phyloP scores from a whole-genome alignment of 2,329 filamentous ascomycete species.

The Hypoxylon sp. region DNA sequence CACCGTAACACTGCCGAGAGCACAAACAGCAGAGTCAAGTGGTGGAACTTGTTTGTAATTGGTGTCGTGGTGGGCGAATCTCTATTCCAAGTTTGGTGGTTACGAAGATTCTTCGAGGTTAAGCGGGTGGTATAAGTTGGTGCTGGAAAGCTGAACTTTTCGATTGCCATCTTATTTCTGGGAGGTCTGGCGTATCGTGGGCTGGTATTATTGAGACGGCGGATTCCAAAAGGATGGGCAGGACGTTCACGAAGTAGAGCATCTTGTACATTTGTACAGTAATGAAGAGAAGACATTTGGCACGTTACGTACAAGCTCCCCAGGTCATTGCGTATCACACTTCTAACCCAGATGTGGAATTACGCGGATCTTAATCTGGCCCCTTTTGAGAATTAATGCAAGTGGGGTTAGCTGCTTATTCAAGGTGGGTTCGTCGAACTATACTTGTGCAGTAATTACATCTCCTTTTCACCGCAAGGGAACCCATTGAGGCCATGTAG shows the following conservation, averaged over 20 bases:
- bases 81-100: constrained; percentile 99
- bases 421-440: background rate
- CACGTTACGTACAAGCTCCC: constrained; percentile 2
- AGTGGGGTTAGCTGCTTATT: background rate
- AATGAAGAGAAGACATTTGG: constrained; percentile 39
- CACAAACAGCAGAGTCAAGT: constrained; percentile 97
- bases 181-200: constrained; percentile 47
- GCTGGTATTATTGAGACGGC: constrained; percentile 40
- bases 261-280: constrained; percentile 43
- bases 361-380: background rate
- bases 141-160: constrained; percentile 4
- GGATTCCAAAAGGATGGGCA: constrained; percentile 35
- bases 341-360: background rate
- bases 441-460: background rate
- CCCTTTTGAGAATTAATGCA: background rate
- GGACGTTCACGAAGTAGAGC: constrained; percentile 29
- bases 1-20: constrained; percentile 99
- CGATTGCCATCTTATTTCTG: constrained; percentile 36
- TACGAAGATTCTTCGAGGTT: constrained; percentile 97
- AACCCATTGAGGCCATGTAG: constrained; percentile 43
- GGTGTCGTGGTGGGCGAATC: constrained; percentile 89
- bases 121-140: constrained; percentile 71
- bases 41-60: constrained; percentile 99
- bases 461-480: constrained; percentile 32
- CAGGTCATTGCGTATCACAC: background rate